phyloP scores from a whole-genome alignment of 1,284 basidiomycete genomes.

The Puccinia brachypodii region DNA sequence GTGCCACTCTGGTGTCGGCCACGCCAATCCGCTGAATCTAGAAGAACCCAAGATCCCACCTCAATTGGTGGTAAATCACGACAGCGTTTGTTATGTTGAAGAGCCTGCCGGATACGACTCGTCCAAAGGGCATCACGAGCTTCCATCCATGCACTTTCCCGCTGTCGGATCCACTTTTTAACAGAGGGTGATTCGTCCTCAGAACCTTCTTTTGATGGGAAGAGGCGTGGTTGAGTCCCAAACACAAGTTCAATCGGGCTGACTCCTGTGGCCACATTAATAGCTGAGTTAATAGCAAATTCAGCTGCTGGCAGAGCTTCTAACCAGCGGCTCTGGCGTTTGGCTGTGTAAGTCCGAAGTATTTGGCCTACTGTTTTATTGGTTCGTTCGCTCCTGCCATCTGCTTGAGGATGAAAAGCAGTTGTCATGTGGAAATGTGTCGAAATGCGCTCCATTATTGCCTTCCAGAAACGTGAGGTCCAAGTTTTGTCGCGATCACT shows the following conservation, averaged over 20 bases:
- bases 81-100: not conserved
- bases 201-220: conserved; percentile 46
- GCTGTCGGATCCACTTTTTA: not conserved
- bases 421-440: not conserved
- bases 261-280: conserved; percentile 49
- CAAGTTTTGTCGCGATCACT: conserved; percentile 53
- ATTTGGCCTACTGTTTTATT: conserved; percentile 56
- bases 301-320: conserved; percentile 23
- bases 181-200: not conserved
- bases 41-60: not conserved
- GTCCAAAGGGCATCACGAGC: not conserved
- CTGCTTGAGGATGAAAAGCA: conserved; percentile 52
- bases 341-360: conserved; percentile 48
- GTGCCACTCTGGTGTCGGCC: not conserved
- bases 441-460: conserved; percentile 1
- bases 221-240: conserved; percentile 5
- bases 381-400: conserved; percentile 50
- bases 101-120: not conserved
- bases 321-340: conserved; percentile 52
- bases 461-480: conserved; percentile 53
- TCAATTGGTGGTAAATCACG: not conserved
- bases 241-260: conserved; percentile 48
- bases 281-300: conserved; percentile 17
- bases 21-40: not conserved
- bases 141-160: not conserved